Evolutionary conservation across 306 rosid genomes (phyloP), one percentile per base, ranked within the genome.

Genomic region (Cicer arietinum): DNA sequence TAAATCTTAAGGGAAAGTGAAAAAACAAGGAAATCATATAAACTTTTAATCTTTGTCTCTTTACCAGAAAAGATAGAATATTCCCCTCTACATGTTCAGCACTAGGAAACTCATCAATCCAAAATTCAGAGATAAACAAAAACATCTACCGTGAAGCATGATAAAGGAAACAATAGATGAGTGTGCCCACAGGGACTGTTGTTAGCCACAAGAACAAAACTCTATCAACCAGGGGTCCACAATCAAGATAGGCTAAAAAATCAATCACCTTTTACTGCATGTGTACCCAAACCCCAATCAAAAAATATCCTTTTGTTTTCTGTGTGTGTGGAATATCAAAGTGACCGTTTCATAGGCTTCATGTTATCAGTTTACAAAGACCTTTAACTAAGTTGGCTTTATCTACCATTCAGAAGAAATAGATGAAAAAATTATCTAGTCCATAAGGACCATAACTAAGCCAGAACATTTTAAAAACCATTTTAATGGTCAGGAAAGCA

Each of bases 201-300:
- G 45, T 10, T 45, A n/a, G 54, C 18, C 71, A 30, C 37, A 30
- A 30, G 37, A 30, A 30, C 6, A 48, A 40, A 46, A 60, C 17
- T 73, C 25, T 30, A 65, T 16, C 62, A 58, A 74, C 45, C 76
- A 67, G 60, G 60, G 59, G 52, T 9, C 12, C 58, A 43, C 60
- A 64, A 53, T 20, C 53, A 67, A 69, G 37, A 78, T 64, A 56
- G 39, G 58, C 1, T 10, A 39, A 50, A 25, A 22, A 67, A 52
- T 62, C 60, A 46, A 48, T 60, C 41, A 57, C 40, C n/a, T 50
- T 67, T 48, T 41, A 46, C 18, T 8, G 83, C 56, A 60, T 60
- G 9, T 39, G 46, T 20, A 71, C 62, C 77, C 22, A 72, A 75
- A 72, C 40, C 50, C 73, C 8, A 60, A 60, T 75, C 48, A 54